Evolutionary conservation across 2,329 filamentous ascomycete genomes (phyloP), one percentile per base, ranked within the genome.

Genomic region (Orbilia quercus): DNA sequence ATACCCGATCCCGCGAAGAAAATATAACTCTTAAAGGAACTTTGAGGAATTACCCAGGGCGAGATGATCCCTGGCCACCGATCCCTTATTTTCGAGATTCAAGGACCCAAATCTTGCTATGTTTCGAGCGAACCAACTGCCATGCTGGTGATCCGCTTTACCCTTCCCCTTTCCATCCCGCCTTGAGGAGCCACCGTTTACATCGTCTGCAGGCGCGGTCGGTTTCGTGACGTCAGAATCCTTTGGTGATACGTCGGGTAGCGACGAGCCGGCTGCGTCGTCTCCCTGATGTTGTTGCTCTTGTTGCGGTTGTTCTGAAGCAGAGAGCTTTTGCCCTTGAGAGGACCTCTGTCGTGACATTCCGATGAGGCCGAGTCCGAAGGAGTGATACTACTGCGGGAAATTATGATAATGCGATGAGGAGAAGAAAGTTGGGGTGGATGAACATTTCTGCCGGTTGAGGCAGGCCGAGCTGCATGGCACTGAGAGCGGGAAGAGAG

Each of bases 11-110:
- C 60, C 69, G 54, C 53, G 42, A 55, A 48, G 48, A 48, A 50
- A 57, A n/a, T 18, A 48, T 36, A 31, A 40, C 48, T 47, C 36
- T 14, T 7, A 22, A 20, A 45, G 18, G 48, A 20, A 59, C 48
- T 36, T 12, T 50, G 40, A n/a, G 45, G 54, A 31, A 9, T 7
- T 80, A 93, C 90, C 90, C 53, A 95, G 82, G 20, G 91, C 91
- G 63, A 95, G 82, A 82, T 95, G 91, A 80, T 95, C 91, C 78
- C 91, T 84, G 9, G 91, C 91, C 40, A 94, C 91, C 79, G 89
- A 91, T 40, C 91, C 91, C 81, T 92, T 94, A 79, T 95, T 95
- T 80, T 95, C 91, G 72, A 95, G 81, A 82, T 94, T 91, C 57
- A 95, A 85, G 3, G 86, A 86, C 77, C 76, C 75, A 58, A 78